Conservation (phyloP, 352 stramenopile genomes). For the Pilasporangium apinafurcum region DNA sequence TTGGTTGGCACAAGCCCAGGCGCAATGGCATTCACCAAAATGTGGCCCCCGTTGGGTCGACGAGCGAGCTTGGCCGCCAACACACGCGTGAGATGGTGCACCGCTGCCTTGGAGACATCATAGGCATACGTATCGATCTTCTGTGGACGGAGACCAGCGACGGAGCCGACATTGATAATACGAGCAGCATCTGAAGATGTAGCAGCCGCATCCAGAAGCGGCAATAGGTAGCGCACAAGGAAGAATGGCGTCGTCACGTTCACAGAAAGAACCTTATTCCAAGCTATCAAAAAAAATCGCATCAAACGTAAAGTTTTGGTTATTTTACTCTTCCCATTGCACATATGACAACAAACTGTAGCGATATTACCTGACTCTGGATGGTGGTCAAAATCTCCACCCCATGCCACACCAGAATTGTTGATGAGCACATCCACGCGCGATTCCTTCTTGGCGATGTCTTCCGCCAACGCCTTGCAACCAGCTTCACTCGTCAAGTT, state of each 20-base stretch:
- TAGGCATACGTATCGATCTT: conserved; percentile 91
- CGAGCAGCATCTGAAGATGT: conserved; percentile 35
- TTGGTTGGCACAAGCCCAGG: conserved; percentile 89
- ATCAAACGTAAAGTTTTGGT: conserved; percentile 3
- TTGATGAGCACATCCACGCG: conserved; percentile 93
- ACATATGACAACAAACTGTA: too few relatives aligned
- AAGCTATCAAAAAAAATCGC: conserved; percentile 37
- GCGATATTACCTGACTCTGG: conserved; percentile 13
- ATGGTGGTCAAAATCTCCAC: conserved; percentile 32
- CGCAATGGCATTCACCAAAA: conserved; percentile 94
- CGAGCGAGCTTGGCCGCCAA: conserved; percentile 87
- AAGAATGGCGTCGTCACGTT: conserved; percentile 96
- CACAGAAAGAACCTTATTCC: conserved; percentile 88
- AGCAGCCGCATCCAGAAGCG: conserved; percentile 75
- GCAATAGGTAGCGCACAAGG: conserved; percentile 85
- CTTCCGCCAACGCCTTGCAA: conserved; percentile 68
- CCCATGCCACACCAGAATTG: conserved; percentile 85
- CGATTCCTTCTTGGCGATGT: conserved; percentile 71
- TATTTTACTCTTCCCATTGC: too few relatives aligned
- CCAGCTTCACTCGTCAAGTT: conserved; percentile 79
- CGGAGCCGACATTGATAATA: conserved; percentile 74
- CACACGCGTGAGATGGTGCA: conserved; percentile 92
- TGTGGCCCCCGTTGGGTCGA: conserved; percentile 72
- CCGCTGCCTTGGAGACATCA: conserved; percentile 91
- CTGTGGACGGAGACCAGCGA: conserved; percentile 79